Evolutionary conservation across 305 asterid species (phyloP).

Genomic region (Solanum hybrid): DNA sequence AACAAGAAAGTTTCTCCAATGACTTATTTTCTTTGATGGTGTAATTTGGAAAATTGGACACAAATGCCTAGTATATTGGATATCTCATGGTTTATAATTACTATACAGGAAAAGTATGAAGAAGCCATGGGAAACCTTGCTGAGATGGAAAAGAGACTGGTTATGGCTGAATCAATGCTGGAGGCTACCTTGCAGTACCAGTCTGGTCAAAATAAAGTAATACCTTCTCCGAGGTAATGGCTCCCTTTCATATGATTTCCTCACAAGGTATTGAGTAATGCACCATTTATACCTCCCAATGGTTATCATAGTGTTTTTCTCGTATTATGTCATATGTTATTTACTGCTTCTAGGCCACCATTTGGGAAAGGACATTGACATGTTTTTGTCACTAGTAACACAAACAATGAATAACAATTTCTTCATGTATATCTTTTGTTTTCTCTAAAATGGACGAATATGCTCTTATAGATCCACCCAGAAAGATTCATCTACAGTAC

Average conservation of each 20-base stretch:
- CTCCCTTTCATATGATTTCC: not conserved
- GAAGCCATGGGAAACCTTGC: conserved; percentile 46
- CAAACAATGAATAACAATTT: not conserved
- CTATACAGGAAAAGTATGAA: conserved; percentile 64
- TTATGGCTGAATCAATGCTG: conserved; percentile 98
- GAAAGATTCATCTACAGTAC: conserved; percentile 28
- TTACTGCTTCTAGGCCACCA: not conserved
- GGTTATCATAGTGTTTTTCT: not conserved
- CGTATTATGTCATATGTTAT: not conserved
- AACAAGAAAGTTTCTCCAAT: not conserved
- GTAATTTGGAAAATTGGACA: not conserved
- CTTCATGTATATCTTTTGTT: not conserved
- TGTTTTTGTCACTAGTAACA: not conserved
- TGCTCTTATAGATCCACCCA: conserved; percentile 45
- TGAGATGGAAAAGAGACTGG: conserved; percentile 89
- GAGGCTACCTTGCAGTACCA: conserved; percentile 98
- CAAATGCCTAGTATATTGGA: not conserved
- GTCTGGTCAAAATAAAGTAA: conserved; percentile 61
- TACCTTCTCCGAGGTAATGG: conserved; percentile 74
- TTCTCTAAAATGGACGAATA: not conserved
- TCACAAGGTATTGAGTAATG: not conserved
- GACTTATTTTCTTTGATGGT: not conserved
- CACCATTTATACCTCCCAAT: not conserved
- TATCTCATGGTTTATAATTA: not conserved
- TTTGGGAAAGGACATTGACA: not conserved